These are phyloP conservation scores for Leccinum insolens DNA, from an alignment of 1,284 basidiomycete genomes.

Conservation along the genomic window DNA sequence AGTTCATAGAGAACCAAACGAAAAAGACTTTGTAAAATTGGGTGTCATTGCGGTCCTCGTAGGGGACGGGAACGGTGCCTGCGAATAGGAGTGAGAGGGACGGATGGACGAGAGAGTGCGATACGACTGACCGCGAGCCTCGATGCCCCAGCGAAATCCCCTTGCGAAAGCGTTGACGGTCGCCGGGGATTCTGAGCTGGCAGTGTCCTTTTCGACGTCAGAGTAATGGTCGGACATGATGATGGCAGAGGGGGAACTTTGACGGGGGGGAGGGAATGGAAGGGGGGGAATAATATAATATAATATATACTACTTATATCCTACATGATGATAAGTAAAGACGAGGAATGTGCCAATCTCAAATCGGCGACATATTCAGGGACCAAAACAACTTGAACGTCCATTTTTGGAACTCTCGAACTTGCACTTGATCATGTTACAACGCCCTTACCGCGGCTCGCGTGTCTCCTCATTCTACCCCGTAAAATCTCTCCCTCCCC, in stretches of 20 bases:
- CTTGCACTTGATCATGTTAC: slow-evolving; percentile 31
- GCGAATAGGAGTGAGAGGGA: background rate
- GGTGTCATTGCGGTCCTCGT: slow-evolving; percentile 57
- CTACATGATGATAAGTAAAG: background rate
- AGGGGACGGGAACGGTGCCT: slow-evolving; percentile 57
- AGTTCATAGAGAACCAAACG: slow-evolving; percentile 73
- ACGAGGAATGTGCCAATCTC: background rate
- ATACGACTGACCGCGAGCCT: slow-evolving; percentile 29
- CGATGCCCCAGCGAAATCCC: slow-evolving; percentile 35
- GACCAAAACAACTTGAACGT: background rate
- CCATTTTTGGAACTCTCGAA: background rate
- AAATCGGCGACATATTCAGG: background rate
- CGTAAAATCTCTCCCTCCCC: slow-evolving; percentile 63
- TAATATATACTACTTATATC: background rate
- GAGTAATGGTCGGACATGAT: slow-evolving; percentile 29
- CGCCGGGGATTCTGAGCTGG: slow-evolving; percentile 12
- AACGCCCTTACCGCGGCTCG: slow-evolving; percentile 71
- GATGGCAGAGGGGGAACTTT: slow-evolving; percentile 7
- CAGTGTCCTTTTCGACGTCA: slow-evolving; percentile 34
- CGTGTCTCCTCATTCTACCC: slow-evolving; percentile 79
- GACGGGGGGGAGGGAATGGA: background rate
- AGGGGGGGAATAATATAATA: slow-evolving; percentile 14
- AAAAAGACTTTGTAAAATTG: slow-evolving; percentile 77
- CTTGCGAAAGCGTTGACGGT: slow-evolving; percentile 10
- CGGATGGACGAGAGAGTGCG: accelerated